Evolutionary conservation across 73 alveolate genomes (phyloP), one percentile per base, ranked within the genome.

Genomic region (Halteria grandinella): DNA sequence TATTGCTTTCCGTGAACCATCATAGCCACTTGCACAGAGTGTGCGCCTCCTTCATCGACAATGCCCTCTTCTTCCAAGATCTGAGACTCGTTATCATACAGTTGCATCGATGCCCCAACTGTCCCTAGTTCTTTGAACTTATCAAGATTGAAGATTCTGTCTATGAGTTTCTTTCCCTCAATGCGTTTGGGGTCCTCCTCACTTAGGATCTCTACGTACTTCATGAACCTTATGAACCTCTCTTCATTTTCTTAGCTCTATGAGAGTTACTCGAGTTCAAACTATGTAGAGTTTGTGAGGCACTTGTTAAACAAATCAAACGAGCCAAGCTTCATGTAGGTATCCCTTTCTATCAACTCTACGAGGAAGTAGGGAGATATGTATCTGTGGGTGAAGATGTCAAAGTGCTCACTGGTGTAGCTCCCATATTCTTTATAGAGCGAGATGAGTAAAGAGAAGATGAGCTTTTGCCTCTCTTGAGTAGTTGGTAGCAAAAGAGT

Each of bases 181-280:
- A 44, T 12, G 15, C 43, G 37, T 31, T 60, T 60, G 24, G 10
- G 3, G 24, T 60, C 77, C 24, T 55, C n/a, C 24, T 33, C 21
- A 36, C 43, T 59, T 21, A 60, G 55, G 60, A 60, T 60, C 29
- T 60, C 77, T 1, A 60, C 20, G 34, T 60, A 60, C 43, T 59
- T 60, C 59, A 60, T 32, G 43, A 60, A 60, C 28, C 43, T 33
- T 43, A 60, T 60, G 59, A 60, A 60, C 43, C 77, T 60, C n/a
- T 60, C 55, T 21, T 60, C 43, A 60, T 60, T 55, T 8, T 60
- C 77, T 4, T 60, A 60, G 23, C 45, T 4, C 27, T 39, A 40
- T 6, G 77, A 44, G 6, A 60, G 6, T 40, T 40, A 25, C 21
- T 60, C 77, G 6, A 60, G 23, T n/a, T 60, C 77, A 36, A 60